A percentile compares a stretch with the other conserved stretches of the same genome.
Evolutionary conservation across 83 land plant species (phyloP).

Genomic region (Picea engelmannii): DNA sequence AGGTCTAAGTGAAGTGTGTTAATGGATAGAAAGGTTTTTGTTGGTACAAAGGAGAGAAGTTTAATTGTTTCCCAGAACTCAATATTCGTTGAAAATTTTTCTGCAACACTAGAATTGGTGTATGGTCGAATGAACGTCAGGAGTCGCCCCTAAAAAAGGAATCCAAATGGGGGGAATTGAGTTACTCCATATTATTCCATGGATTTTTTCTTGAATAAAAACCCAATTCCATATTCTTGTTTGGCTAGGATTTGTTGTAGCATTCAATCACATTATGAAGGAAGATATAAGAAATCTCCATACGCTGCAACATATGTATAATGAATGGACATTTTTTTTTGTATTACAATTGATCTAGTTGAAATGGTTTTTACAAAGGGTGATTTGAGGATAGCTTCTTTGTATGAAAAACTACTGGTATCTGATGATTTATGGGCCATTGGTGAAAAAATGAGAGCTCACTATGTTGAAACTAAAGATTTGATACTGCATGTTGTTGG

Average conservation of each 20-base stretch:
- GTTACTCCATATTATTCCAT: conserved; percentile 82
- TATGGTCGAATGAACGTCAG: conserved; percentile 95
- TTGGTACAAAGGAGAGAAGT: too few species aligned
- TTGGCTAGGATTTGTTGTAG: conserved; percentile 88
- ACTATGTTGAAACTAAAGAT: conserved; percentile 54
- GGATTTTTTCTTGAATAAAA: conserved; percentile 94
- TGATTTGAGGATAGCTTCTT: conserved; percentile 79
- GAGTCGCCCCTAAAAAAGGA: conserved; percentile 81
- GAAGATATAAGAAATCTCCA: conserved; percentile 52
- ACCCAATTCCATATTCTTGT: conserved; percentile 85
- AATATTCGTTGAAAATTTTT: not conserved
- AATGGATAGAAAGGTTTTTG: too few species aligned
- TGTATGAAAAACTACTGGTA: conserved; percentile 81
- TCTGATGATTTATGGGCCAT: conserved; percentile 57
- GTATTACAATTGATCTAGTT: too few species aligned
- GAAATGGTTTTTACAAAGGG: conserved; percentile 95
- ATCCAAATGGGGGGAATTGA: conserved; percentile 86
- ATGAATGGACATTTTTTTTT: too few species aligned
- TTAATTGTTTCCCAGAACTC: too few species aligned
- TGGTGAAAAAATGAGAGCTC: conserved; percentile 58
- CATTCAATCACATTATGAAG: conserved; percentile 60
- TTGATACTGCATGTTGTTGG: conserved; percentile 61
- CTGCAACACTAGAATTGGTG: conserved; percentile 87
- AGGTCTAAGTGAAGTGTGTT: too few species aligned
- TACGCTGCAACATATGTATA: too few species aligned